These are phyloP conservation scores for Trichosporon ovoides DNA, from an alignment of 1,284 basidiomycete species.

Conservation along the genomic window DNA sequence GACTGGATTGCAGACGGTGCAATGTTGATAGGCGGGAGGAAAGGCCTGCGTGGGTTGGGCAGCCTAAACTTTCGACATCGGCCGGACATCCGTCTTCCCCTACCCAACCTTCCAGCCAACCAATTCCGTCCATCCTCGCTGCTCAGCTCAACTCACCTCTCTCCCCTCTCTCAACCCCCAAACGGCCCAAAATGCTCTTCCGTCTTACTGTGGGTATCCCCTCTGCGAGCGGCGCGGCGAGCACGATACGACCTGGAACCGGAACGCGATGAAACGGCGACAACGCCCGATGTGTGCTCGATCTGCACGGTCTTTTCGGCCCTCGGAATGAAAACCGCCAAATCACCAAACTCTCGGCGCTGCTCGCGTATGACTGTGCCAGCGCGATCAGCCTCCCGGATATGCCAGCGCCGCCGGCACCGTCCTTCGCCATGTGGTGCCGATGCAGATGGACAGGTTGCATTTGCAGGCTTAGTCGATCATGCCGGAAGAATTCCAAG, in stretches of 20 bases:
- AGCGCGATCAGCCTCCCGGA: too few species aligned
- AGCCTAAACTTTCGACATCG: slow-evolving; percentile 1
- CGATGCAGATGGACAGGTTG: too few species aligned
- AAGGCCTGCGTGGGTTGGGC: neutral
- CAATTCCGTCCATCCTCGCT: slow-evolving; percentile 5
- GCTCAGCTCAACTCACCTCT: neutral
- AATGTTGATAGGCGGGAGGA: neutral
- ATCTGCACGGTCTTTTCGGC: neutral
- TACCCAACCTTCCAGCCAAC: neutral
- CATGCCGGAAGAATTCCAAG: neutral
- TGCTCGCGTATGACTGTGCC: neutral
- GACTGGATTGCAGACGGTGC: too few species aligned
- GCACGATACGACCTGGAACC: slow-evolving; percentile 1
- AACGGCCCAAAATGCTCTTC: slow-evolving; percentile 40
- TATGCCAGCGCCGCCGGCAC: too few species aligned
- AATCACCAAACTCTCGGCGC: slow-evolving; percentile 2
- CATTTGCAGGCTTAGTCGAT: too few species aligned
- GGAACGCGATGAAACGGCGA: neutral
- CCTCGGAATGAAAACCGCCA: slow-evolving; percentile 2
- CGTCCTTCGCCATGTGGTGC: too few species aligned
- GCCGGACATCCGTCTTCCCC: slow-evolving; percentile 5
- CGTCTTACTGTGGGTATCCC: slow-evolving; percentile 35
- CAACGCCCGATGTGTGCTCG: neutral
- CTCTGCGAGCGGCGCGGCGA: neutral
- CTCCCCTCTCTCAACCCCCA: slow-evolving; percentile 4